Percentiles rank a stretch among this genome's conserved stretches.
Conservation (phyloP, 176 grass and related monocot genomes). For the Triticum dicoccoides region DNA sequence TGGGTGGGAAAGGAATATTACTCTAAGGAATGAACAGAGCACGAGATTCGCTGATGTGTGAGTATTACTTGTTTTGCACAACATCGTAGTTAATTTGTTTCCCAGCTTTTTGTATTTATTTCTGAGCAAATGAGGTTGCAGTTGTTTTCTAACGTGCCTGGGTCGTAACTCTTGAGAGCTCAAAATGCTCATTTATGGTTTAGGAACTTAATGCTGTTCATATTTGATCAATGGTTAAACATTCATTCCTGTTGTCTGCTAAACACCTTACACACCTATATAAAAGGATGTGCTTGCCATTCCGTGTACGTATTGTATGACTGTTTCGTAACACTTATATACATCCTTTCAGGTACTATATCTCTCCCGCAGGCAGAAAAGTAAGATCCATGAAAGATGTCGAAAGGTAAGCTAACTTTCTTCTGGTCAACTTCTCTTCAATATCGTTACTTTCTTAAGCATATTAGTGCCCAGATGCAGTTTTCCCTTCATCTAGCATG, state of each 20-base stretch:
- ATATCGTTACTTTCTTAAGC: conserved; percentile 11
- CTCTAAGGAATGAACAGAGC: conserved; percentile 56
- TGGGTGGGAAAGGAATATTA: conserved; percentile 69
- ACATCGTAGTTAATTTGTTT: conserved; percentile 4
- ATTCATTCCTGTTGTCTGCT: neutral
- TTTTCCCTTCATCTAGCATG: neutral
- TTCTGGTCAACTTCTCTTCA: neutral
- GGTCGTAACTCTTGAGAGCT: neutral
- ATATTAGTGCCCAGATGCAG: neutral
- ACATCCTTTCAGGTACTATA: conserved; percentile 54
- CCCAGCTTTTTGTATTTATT: neutral
- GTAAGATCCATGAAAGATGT: conserved; percentile 35
- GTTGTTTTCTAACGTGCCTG: neutral
- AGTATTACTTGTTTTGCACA: conserved; percentile 18
- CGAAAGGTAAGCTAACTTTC: conserved; percentile 29
- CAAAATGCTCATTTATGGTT: neutral
- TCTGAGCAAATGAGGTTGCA: neutral
- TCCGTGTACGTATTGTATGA: neutral
- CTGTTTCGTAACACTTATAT: neutral
- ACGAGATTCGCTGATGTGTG: conserved; percentile 76
- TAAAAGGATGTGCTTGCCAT: neutral
- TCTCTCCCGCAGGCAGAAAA: conserved; percentile 34
- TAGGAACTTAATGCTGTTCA: neutral
- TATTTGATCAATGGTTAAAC: neutral
- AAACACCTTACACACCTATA: neutral